phyloP scores from a whole-genome alignment of 2,329 filamentous ascomycete species.

The Alternaria gaisen region DNA sequence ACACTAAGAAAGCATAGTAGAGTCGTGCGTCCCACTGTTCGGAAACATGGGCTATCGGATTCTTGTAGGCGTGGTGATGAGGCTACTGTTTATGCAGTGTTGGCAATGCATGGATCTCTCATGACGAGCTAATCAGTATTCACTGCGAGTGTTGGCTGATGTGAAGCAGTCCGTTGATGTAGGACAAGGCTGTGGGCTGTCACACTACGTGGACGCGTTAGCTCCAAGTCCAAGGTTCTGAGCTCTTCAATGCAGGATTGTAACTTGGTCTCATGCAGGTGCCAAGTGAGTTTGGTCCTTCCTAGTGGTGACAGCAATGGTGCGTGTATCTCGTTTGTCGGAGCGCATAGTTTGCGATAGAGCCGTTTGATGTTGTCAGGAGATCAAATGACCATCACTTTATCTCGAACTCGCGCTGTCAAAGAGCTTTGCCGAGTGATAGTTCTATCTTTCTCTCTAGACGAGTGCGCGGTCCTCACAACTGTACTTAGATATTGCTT shows the following conservation, averaged over 20 bases:
- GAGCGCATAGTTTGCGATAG: background rate
- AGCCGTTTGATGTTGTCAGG: background rate
- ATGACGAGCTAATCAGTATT: background rate
- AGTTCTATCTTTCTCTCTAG: background rate
- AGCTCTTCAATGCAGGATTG: background rate
- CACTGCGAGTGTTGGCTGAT: background rate
- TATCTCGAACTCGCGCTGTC: background rate
- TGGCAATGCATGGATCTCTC: background rate
- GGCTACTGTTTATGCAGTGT: too few species aligned
- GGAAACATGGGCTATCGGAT: too few species aligned
- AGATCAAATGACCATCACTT: background rate
- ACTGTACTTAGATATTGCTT: background rate
- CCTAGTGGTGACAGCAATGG: background rate
- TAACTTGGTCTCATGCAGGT: too few species aligned
- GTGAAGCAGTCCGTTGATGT: background rate
- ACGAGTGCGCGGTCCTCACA: background rate
- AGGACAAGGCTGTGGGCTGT: background rate
- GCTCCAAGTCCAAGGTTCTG: background rate
- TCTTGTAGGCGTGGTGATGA: too few species aligned
- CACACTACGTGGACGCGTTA: background rate
- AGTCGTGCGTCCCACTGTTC: too few species aligned
- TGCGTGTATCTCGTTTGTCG: background rate
- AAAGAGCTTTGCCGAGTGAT: too few species aligned
- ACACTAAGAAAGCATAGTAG: too few species aligned
- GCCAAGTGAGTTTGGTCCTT: background rate